Conservation (phyloP, 169 alveolate species). For the Plasmodium inui region DNA sequence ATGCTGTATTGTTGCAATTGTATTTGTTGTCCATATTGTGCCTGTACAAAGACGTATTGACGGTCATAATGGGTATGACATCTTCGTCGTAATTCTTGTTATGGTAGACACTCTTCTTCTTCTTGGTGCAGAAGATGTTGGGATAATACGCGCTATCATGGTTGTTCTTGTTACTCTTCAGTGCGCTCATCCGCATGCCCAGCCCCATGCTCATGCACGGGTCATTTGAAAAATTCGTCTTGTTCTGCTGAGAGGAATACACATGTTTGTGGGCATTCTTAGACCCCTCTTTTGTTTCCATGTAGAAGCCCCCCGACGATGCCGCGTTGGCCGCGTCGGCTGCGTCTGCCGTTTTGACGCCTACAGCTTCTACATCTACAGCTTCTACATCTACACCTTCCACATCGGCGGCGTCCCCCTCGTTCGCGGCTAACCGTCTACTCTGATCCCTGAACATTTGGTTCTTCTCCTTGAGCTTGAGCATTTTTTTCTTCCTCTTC, state of each 20-base stretch:
- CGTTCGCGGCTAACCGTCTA: not conserved
- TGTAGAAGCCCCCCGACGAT: not conserved
- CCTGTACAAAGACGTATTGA: slow-evolving; percentile 70
- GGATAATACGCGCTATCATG: slow-evolving; percentile 27
- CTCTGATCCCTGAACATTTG: not conserved
- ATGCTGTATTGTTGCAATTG: slow-evolving; percentile 69
- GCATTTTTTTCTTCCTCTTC: slow-evolving; percentile 40
- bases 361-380: not conserved
- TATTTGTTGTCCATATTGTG: slow-evolving; percentile 68
- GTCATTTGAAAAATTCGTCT: slow-evolving; percentile 10
- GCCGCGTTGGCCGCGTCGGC: not conserved
- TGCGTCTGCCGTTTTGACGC: not conserved
- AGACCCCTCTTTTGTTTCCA: not conserved
- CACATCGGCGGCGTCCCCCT: not conserved
- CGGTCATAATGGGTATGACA: slow-evolving; percentile 66
- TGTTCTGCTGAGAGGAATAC: not conserved
- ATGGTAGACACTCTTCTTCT: slow-evolving; percentile 47
- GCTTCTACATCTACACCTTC: not conserved
- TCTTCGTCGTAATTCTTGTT: slow-evolving; percentile 42
- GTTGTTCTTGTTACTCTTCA: slow-evolving; percentile 9
- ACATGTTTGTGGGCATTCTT: slow-evolving; percentile 11
- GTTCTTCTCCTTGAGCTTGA: slow-evolving; percentile 34
- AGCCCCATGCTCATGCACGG: slow-evolving; percentile 7
- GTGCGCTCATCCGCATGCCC: not conserved
- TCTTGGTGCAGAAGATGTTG: slow-evolving; percentile 34